These are phyloP conservation scores for Gigaspora rosea DNA, from an alignment of 192 early-diverging fungal genomes.

Conservation along the genomic window DNA sequence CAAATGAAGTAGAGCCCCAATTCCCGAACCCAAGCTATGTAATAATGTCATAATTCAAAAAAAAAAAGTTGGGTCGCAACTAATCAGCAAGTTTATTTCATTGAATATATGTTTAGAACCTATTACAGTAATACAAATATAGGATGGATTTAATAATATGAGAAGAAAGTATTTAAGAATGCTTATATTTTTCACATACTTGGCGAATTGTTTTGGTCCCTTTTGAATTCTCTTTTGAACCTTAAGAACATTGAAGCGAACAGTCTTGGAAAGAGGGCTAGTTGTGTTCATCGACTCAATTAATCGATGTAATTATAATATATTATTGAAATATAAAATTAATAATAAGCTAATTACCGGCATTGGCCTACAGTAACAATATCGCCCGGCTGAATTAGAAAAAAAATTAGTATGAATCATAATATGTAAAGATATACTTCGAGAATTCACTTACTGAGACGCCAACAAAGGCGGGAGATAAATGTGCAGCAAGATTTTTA, in stretches of 20 bases:
- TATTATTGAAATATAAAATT: neutral
- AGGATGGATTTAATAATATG: no score
- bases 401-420: conserved; percentile 4
- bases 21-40: no score
- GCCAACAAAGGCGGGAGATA: conserved; percentile 93
- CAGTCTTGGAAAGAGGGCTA: conserved; percentile 97
- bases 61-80: no score
- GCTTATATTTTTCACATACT: conserved; percentile 30
- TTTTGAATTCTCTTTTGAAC: conserved; percentile 73
- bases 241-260: conserved; percentile 99
- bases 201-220: conserved; percentile 51
- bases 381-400: conserved; percentile 65
- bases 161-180: no score
- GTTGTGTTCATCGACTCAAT: neutral
- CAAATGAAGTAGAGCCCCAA: no score
- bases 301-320: neutral
- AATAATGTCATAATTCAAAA: no score
- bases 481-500: conserved; percentile 98
- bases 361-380: conserved; percentile 98
- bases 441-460: conserved; percentile 48
- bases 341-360: conserved; percentile 52
- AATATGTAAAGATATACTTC: conserved; percentile 34
- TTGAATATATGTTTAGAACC: no score
- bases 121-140: no score
- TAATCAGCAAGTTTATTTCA: no score